Evolutionary conservation across 2,329 filamentous ascomycete species (phyloP).

Genomic region (Bretziella fagacearum): DNA sequence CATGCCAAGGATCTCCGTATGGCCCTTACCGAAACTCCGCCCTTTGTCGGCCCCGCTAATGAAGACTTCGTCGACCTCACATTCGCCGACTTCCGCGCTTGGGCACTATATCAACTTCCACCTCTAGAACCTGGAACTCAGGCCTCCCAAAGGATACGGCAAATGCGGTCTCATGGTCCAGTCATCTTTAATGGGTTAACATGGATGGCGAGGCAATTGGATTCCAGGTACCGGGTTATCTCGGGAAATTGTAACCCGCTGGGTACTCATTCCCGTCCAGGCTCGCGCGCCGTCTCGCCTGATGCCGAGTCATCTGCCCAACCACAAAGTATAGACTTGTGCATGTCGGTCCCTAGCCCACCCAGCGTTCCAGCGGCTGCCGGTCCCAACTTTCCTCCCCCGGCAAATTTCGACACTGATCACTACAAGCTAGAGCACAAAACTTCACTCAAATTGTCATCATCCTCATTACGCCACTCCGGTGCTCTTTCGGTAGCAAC

Average conservation of each 20-base stretch:
- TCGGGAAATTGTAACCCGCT: neutral
- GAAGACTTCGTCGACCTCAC: neutral
- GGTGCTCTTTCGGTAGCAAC: neutral
- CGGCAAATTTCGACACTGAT: neutral
- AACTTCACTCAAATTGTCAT: conserved; percentile 29
- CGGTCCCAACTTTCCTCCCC: neutral
- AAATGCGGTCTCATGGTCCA: neutral
- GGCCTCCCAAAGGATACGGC: neutral
- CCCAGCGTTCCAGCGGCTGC: neutral
- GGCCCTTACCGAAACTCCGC: conserved; percentile 19
- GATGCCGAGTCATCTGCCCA: neutral
- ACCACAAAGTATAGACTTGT: neutral
- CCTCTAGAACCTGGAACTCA: neutral
- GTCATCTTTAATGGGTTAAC: neutral
- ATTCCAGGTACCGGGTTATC: neutral
- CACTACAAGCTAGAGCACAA: neutral
- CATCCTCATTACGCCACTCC: conserved; percentile 30
- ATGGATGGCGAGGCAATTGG: neutral
- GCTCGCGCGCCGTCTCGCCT: neutral
- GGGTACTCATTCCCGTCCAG: neutral
- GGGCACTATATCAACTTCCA: neutral
- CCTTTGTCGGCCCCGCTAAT: neutral
- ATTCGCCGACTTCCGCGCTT: neutral
- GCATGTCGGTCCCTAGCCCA: neutral
- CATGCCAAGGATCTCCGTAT: conserved; percentile 35